Evolutionary conservation across 2,329 filamentous ascomycete genomes (phyloP), one percentile per base, ranked within the genome.

Genomic region (Trichoderma hamatum): DNA sequence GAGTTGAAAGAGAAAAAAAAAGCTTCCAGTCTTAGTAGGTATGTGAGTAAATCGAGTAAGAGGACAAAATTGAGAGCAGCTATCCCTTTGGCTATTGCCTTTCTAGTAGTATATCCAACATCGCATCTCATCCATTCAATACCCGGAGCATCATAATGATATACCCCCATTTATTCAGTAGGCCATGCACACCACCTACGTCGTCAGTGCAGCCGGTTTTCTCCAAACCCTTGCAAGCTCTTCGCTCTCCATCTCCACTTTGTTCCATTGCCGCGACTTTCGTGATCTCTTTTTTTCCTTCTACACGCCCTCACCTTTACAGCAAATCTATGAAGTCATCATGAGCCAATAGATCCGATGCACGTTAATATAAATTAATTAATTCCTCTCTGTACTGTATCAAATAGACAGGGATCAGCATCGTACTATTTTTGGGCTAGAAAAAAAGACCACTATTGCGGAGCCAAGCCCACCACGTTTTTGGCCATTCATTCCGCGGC

Each of bases 141-240:
- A 32, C 39, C 39, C 39, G 63, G 63, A 59, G 28, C 54, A 67
- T 67, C 64, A 67, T 67, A 67, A 67, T 67, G 64, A 67, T 67
- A 67, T 67, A 67, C n/a, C 62, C 52, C 52, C 43, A 43, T 43
- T 66, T 30, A 14, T 49, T 66, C 32, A 19, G 4, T 13, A 39
- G 43, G 28, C 39, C 34, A 24, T 28, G n/a, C 39, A 24, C 54
- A n/a, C 43, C n/a, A 21, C 21, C 26, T 39, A 39, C 21, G 54
- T 56, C 63, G 54, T 66, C 63, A 49, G 54, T 39, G 36, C 28
- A 26, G 26, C 63, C 63, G 28, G 36, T 58, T 56, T 46, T 49
- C 24, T 34, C 54, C 24, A 21, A 5, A 56, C 51, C 36, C 51
- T 32, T n/a, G 16, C n/a, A n/a, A n/a, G n/a, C 26, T 13, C 16